Base-by-base conservation (phyloP, 202 grass and related monocot species). In the Brachypodium distachyon region DNA sequence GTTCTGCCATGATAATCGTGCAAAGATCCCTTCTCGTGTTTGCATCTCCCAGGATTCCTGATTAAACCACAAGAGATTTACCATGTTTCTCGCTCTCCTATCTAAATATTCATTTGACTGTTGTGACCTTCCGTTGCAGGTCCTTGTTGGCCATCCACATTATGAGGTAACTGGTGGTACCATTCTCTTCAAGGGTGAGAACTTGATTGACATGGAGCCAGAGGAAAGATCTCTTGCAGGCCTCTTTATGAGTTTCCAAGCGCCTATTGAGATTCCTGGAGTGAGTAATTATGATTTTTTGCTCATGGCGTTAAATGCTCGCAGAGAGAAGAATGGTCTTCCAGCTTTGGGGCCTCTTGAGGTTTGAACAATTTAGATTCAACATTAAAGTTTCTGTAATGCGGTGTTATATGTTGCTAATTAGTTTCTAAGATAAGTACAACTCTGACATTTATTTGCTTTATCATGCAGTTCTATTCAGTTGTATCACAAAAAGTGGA, bases 211-310 rank as follows among this genome's bases (percentile, higher is more conserved):
- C 23, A 99, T 92, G 87, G 92, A 95, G 32, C 92, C 96, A 59
- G 96, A 93, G 76, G 96, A 96, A 76, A 95, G 92, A 86, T 95
- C 96, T 77, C 85, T 92, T 76, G 92, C 87, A 16, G 96, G 96
- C 38, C 80, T 99, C 82, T 98, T 95, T 62, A 88, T 98, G 91
- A 95, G 91, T 79, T 95, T 98, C 44, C 96, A 96, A 81, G 80
- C 83, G 18, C 96, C 96, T 60, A 87, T 95, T 34, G 96, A 98
- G 48, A 96, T 99, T 87, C 92, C 92, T 63, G 92, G 89, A 54
- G 87, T 99, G 68, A 93, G 92, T 87, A 99, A 99, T 81, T 95
- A 84, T 51, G 89, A 99, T 77, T 99, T 96, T 83, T 81, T 99
- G 59, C 92, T 81, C 70, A 99, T 99, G 96, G 87, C 89, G 53